Percentiles rank a stretch among this genome's conserved stretches.
These are phyloP conservation scores for Ambrosia trifida DNA, from an alignment of 129 eudicot genomes.

Conservation along the genomic window DNA sequence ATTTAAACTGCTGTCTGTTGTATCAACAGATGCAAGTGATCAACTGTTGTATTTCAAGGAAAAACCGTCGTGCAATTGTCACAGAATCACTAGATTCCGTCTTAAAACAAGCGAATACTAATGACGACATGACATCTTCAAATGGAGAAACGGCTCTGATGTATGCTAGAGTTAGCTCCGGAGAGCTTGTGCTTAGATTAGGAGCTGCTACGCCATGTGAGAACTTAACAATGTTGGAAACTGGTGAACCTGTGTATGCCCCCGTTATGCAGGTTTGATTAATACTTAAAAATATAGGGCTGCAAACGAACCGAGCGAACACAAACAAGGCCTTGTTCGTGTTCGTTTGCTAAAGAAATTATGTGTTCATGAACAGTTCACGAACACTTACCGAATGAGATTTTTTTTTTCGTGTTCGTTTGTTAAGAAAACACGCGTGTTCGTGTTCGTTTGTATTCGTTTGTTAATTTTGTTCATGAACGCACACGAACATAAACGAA, in stretches of 20 bases:
- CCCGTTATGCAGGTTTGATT: constrained; percentile 84
- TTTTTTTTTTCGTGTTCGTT: too few species aligned
- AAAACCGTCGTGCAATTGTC: constrained; percentile 64
- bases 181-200: constrained; percentile 72
- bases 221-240: constrained; percentile 73
- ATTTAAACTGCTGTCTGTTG: constrained; percentile 74
- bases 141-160: constrained; percentile 38
- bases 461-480: too few species aligned
- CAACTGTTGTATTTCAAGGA: constrained; percentile 89
- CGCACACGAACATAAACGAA: too few species aligned
- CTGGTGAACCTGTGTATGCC: constrained; percentile 84
- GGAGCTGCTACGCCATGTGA: constrained; percentile 71
- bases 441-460: too few species aligned
- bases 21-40: constrained; percentile 94
- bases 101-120: constrained; percentile 38
- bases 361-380: too few species aligned
- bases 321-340: too few species aligned
- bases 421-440: too few species aligned
- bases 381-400: too few species aligned
- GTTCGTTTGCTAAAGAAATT: too few species aligned
- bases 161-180: constrained; percentile 70
- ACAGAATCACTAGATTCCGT: constrained; percentile 64
- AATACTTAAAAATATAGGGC: constrained; percentile 6
- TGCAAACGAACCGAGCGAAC: too few species aligned
- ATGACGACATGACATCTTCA: constrained; percentile 40